These are phyloP conservation scores for Tylopilus sp. DNA, from an alignment of 1,284 basidiomycete species.

Conservation along the genomic window DNA sequence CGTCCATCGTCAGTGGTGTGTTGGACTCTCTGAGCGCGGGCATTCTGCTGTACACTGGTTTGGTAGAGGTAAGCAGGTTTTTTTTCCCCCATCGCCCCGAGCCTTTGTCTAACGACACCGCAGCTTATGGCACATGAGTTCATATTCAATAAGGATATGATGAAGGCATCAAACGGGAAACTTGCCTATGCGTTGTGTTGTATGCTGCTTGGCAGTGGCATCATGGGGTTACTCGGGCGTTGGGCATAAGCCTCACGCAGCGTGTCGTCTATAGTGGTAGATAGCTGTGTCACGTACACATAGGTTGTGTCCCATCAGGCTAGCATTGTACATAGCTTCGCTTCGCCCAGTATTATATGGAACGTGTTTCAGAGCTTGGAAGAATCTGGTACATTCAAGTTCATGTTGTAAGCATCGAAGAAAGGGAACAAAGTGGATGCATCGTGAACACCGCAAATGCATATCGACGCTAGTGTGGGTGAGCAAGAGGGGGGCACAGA, in stretches of 20 bases:
- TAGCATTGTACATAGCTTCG: too few relatives aligned
- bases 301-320: too few relatives aligned
- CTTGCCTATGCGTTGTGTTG: slow-evolving; percentile 67
- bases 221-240: slow-evolving; percentile 83
- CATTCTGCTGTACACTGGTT: slow-evolving; percentile 87
- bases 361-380: too few relatives aligned
- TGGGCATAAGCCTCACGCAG: slow-evolving; percentile 60
- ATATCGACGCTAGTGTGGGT: too few relatives aligned
- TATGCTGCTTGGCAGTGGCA: slow-evolving; percentile 72
- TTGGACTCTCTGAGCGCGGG: slow-evolving; percentile 86
- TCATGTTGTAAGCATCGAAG: too few relatives aligned
- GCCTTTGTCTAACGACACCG: neutral
- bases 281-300: neutral
- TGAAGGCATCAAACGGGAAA: slow-evolving; percentile 58
- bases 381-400: too few relatives aligned
- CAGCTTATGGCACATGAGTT: slow-evolving; percentile 91
- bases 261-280: neutral
- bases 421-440: too few relatives aligned
- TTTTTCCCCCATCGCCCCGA: neutral
- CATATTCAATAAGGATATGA: slow-evolving; percentile 83
- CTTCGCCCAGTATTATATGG: too few relatives aligned
- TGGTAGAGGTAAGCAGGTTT: slow-evolving; percentile 66
- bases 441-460: too few relatives aligned
- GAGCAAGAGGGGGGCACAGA: too few relatives aligned
- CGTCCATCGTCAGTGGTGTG: slow-evolving; percentile 78